A percentile compares a stretch with the other conserved stretches of the same genome.
These are phyloP conservation scores for Reticulascus tulasneorum DNA, from an alignment of 2,329 filamentous ascomycete species.

Conservation along the genomic window DNA sequence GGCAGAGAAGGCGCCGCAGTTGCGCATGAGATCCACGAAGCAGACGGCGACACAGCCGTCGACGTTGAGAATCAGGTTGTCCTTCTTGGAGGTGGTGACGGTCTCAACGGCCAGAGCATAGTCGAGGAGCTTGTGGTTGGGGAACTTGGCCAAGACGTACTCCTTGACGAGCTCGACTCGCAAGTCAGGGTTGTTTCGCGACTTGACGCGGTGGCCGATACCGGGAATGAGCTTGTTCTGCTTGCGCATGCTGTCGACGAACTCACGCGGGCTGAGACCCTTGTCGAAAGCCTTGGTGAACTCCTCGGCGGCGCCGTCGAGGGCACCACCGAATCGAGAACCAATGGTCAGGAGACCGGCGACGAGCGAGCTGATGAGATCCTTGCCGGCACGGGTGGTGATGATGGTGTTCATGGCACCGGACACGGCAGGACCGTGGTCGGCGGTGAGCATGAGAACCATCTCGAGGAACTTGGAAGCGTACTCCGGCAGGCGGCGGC, in stretches of 20 bases:
- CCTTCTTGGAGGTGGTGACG: slow-evolving; percentile 99
- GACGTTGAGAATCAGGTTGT: slow-evolving; percentile 99
- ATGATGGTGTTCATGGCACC: slow-evolving; percentile 99
- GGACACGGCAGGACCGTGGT: slow-evolving; percentile 97
- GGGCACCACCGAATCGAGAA: slow-evolving; percentile 95
- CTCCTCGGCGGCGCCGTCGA: slow-evolving; percentile 96
- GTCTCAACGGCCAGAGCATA: slow-evolving; percentile 97
- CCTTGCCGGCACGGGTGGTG: slow-evolving; percentile 98
- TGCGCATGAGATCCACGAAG: slow-evolving; percentile 96
- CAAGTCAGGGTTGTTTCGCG: slow-evolving; percentile 98
- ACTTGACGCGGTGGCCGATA: slow-evolving; percentile 99
- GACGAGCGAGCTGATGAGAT: slow-evolving; percentile 91
- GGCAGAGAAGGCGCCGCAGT: slow-evolving; percentile 91
- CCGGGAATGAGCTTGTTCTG: slow-evolving; percentile 99
- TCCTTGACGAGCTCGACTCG: slow-evolving; percentile 99
- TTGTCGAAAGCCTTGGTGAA: slow-evolving; percentile 98
- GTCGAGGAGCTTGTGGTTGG: slow-evolving; percentile 95
- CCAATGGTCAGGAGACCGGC: slow-evolving; percentile 97
- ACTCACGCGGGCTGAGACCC: slow-evolving; percentile 96
- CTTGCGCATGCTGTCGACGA: slow-evolving; percentile 98
- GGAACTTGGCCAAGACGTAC: slow-evolving; percentile 96
- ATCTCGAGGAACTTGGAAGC: slow-evolving; percentile 99
- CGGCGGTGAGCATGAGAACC: slow-evolving; percentile 99
- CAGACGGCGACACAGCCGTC: slow-evolving; percentile 97
- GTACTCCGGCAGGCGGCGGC: slow-evolving; percentile 89